Percentiles rank a stretch among this genome's conserved stretches.
Conservation (phyloP, 106 monocot genomes). For the Platanthera zijinensis region DNA sequence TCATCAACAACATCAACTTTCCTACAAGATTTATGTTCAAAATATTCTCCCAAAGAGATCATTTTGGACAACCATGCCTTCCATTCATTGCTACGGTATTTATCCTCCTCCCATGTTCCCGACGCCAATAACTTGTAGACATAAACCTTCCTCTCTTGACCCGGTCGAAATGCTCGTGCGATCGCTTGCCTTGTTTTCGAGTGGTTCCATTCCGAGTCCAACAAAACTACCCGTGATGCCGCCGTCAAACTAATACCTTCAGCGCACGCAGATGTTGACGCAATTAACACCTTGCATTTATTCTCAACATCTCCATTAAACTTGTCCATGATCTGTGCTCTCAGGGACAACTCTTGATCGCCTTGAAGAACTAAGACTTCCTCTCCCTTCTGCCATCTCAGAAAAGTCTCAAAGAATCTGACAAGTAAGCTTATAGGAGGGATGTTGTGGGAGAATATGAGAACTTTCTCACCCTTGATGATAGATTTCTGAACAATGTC, state of each 20-base stretch:
- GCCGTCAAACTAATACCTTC: slow-evolving; percentile 70
- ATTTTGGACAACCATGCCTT: slow-evolving; percentile 71
- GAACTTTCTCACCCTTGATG: slow-evolving; percentile 51
- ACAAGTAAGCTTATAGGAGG: slow-evolving; percentile 45
- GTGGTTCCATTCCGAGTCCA: slow-evolving; percentile 81
- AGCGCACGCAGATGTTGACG: slow-evolving; percentile 69
- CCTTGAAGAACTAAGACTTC: slow-evolving; percentile 63
- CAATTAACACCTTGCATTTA: slow-evolving; percentile 46
- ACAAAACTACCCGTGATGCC: slow-evolving; percentile 64
- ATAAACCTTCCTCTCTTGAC: slow-evolving; percentile 61
- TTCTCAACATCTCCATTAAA: slow-evolving; percentile 43
- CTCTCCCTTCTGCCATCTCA: slow-evolving; percentile 41
- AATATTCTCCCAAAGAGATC: slow-evolving; percentile 35
- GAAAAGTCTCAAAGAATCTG: slow-evolving; percentile 31
- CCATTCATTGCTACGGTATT: slow-evolving; percentile 42
- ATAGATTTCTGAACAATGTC: slow-evolving; percentile 52
- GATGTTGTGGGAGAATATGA: slow-evolving; percentile 65
- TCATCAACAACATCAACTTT: slow-evolving; percentile 31
- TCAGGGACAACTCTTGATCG: slow-evolving; percentile 49
- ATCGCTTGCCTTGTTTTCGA: slow-evolving; percentile 72
- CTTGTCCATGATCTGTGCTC: slow-evolving; percentile 45
- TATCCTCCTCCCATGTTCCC: slow-evolving; percentile 63
- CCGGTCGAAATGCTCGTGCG: slow-evolving; percentile 59
- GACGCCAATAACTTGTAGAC: slow-evolving; percentile 60
- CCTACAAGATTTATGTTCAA: slow-evolving; percentile 19